Base-by-base conservation (phyloP, 2,329 filamentous ascomycete genomes). In the Zalaria sp. region DNA sequence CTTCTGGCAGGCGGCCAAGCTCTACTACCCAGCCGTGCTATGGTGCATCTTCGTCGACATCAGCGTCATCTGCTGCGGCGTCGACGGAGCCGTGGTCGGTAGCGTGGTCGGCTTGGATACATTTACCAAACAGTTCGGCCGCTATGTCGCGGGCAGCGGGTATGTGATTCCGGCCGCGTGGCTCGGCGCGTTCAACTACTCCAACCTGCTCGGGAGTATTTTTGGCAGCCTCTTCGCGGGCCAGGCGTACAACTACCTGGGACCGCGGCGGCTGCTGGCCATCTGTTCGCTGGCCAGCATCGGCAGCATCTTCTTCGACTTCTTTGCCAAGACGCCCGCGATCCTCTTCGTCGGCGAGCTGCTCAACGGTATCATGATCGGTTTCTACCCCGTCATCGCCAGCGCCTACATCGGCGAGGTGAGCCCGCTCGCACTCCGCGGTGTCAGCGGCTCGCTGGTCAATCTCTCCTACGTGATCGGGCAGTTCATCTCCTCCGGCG, bases 321-420 rank as follows among this genome's bases (percentile, higher is more conserved):
- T 43, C 28, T 43, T 43, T 27, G 37, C 31, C 25, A 43, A 27
- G 4, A 37, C 28, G 3, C 34, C 42, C 10, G 38, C 42, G 26
- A 32, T 37, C 2, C 28, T 43, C 5, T 43, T 43, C 7, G 28
- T 29, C 3, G 42, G 42, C 5, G 37, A 43, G 5, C 3, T 43
- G 5, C 37, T 43, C 28, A 43, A 43, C 25, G 42, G 42, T 2
- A 25, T 34, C 3, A 41, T 43, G 7, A 43, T 43, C 25, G 34
- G 26, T 6, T 41, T 71, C 43, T 79, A 75, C 51, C 72, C 73
- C 3, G 71, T 76, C 26, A 59, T 67, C 27, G 61, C 63, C 5
- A 63, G 75, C 46, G 77, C 79, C 1, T 83, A 83, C 51, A 78
- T 78, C 18, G 77, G 75, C 42, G 79, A 83, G 53, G 71, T 79